Conservation (phyloP, 1,139 yeast species). For the Petasospora fabianii region DNA sequence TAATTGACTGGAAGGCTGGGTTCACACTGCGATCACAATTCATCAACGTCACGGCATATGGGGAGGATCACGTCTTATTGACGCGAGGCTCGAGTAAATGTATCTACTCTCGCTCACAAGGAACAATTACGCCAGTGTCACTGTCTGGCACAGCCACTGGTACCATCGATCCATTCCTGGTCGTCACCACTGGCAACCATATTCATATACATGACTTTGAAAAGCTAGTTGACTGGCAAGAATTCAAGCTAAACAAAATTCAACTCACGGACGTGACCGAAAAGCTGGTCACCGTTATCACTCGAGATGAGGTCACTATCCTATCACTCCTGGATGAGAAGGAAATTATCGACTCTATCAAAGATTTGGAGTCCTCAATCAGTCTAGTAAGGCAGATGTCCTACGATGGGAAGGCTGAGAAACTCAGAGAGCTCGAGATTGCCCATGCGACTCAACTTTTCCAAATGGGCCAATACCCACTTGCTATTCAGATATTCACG, state of each 20-base stretch:
- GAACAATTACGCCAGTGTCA: conserved; percentile 1
- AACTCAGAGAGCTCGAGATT: conserved; percentile 43
- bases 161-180: conserved; percentile 44
- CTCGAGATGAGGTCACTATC: conserved; percentile 33
- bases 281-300: conserved; percentile 8
- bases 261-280: conserved; percentile 1
- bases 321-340: conserved; percentile 35
- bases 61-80: conserved; percentile 3
- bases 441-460: conserved; percentile 38
- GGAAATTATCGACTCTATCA: conserved; percentile 31
- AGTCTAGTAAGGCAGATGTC: conserved; percentile 35
- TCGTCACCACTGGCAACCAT: conserved; percentile 38
- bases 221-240: conserved; percentile 32
- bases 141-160: conserved; percentile 29
- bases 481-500: conserved; percentile 45
- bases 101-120: neutral
- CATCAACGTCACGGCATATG: conserved; percentile 1
- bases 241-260: conserved; percentile 21
- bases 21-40: conserved; percentile 10
- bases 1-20: conserved; percentile 12
- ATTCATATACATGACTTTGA: conserved; percentile 44
- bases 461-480: conserved; percentile 30
- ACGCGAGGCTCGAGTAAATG: conserved; percentile 11
- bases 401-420: conserved; percentile 32
- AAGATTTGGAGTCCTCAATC: conserved; percentile 38